Evolutionary conservation across 2,329 filamentous ascomycete species (phyloP), one percentile per base, ranked within the genome.

Genomic region (Botrytis hyacinthi): DNA sequence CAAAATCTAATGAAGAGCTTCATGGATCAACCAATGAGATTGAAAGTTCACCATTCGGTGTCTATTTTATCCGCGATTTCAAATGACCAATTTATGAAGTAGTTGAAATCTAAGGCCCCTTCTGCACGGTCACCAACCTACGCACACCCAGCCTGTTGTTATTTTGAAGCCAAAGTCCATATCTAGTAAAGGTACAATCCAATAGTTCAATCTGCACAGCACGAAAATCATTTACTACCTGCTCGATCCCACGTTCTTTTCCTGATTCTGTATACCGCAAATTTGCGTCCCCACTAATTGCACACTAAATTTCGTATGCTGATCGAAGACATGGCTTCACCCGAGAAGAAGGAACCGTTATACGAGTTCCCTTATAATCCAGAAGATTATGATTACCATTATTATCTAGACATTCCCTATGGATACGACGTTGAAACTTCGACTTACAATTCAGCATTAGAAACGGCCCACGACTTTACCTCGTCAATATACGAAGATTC

Each of bases 351-450:
- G 20, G 60, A 65, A 26, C n/a, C 60, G 8, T 16, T 40, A 62
- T 51, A 71, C 35, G 70, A 71, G 57, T 62, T 40, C n/a, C 32
- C 70, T 40, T 60, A 51, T 72, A 37, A 60, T 44, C 29, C 48
- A 44, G 67, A 66, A 22, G 46, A 67, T 7, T 48, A 72, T 44
- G 60, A 67, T 60, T 72, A 67, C 62, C 61, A 67, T 67, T 67
- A 67, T 59, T 51, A 72, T 48, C n/a, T 72, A 54, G 70, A 72
- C 18, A 51, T 67, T 7, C 37, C 46, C 26, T 51, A 42, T 20
- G 32, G n/a, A 57, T 72, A 44, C n/a, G 61, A 72, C 35, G 48
- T 57, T 14, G 70, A 72, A 46, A 46, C 70, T 57, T 72, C 70
- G 46, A 72, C 70, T 14, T 72, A 59, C 32, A 48, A 32, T 22